Base-by-base conservation (phyloP, 2,329 filamentous ascomycete species). In the Trichocomaceae sp. region DNA sequence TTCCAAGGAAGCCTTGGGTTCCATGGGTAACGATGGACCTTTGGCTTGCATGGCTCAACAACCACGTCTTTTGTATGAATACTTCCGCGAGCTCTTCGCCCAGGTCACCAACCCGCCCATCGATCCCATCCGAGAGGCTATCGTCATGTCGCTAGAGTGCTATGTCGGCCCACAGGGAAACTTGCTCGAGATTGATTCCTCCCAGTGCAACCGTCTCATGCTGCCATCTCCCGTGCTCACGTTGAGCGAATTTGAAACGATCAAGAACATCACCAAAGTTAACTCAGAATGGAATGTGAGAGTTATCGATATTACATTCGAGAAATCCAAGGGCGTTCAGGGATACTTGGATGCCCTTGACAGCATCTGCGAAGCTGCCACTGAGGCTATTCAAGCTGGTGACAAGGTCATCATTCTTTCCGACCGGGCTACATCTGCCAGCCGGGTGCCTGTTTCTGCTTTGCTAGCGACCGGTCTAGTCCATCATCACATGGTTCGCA, bases 51-150 rank as follows among this genome's bases (percentile, higher is more conserved):
- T 97, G 69, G 88, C 92, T n/a, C 83, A 88, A 61, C 88, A 91
- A 59, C 90, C 92, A 62, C 88, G 91, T 63, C 79, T 96, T 52
- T 82, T 96, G 19, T 95, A 88, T 72, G 92, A 96, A 72, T 97
- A 97, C 76, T 97, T 97, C 85, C 85, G 92, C 59, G 89, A 97
- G 77, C 85, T 97, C 44, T 97, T 97, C 71, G 92, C 92, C 9
- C 92, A 97, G 76, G 92, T 97, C 70, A 97, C 92, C 59, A 97
- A 97, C 73, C 92, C 92, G 62, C 92, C 92, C 13, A 97, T 97
- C 67, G 92, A 97, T 68, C 92, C 92, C 31, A 97, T 97, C 64
- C 83, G 92, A 72, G 92, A 97, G 79, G 92, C 91, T 26, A 93
- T 96, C 66, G 92, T 97, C 72, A 97, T 97, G 92, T 96, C 92